phyloP scores from a whole-genome alignment of 1,284 basidiomycete genomes.

The Filobasidium uniguttulatum region DNA sequence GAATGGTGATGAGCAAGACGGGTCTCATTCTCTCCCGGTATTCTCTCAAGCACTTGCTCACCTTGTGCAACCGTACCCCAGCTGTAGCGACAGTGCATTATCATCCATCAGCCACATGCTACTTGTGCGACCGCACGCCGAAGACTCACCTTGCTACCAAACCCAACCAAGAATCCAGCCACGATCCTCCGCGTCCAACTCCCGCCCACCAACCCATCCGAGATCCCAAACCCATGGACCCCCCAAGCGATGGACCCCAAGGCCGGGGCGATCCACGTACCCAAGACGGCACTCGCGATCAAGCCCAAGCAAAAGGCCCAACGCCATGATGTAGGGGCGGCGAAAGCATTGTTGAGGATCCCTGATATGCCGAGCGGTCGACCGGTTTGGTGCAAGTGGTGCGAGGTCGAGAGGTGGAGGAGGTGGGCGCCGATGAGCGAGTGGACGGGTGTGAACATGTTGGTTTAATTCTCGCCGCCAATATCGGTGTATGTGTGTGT shows the following conservation, averaged over 20 bases:
- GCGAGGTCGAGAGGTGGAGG: constrained; percentile 46
- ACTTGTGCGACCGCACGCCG: neutral
- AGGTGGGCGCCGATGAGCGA: constrained; percentile 51
- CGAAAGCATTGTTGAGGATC: constrained; percentile 46
- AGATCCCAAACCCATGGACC: constrained; percentile 30
- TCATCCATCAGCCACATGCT: neutral
- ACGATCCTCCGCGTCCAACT: constrained; percentile 34
- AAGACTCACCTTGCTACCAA: constrained; percentile 47
- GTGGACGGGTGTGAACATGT: constrained; percentile 42
- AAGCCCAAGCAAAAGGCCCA: constrained; percentile 26
- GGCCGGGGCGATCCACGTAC: constrained; percentile 13
- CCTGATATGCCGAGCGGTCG: constrained; percentile 52
- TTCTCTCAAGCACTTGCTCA: too few relatives aligned
- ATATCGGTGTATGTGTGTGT: too few relatives aligned
- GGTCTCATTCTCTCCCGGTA: too few relatives aligned
- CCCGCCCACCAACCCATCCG: constrained; percentile 21
- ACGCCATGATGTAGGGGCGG: constrained; percentile 40
- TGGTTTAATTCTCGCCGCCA: too few relatives aligned
- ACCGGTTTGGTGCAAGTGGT: constrained; percentile 47
- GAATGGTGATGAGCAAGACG: neutral
- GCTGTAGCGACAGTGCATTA: constrained; percentile 9
- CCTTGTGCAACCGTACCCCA: constrained; percentile 26
- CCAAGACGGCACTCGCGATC: constrained; percentile 23
- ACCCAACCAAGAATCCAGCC: constrained; percentile 49
- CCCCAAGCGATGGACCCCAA: constrained; percentile 31